Evolutionary conservation across 306 rosid genomes (phyloP), one percentile per base, ranked within the genome.

Genomic region (Erythrophleum fordii): DNA sequence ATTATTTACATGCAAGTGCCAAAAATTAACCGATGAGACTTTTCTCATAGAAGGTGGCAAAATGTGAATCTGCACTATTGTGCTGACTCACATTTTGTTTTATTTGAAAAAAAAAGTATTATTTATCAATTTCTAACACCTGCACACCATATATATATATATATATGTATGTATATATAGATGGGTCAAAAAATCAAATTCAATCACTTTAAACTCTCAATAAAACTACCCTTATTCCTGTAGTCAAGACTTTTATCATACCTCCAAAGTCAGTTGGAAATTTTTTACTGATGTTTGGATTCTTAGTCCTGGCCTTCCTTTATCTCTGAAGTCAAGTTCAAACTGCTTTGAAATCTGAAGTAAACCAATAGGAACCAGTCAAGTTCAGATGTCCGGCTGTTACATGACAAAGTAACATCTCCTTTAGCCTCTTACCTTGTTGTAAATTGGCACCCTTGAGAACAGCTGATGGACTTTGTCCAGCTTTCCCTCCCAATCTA

Each of bases 241-340:
- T 8, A 12, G 7, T 56, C 10, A 23, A 11, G 64, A 11, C 5
- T 56, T 23, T 14, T 23, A 23, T 11, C 9, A 49, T 58, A 58
- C 65, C 65, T 58, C 65, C 37, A 58, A 58, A 25, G 65, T 58
- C 35, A 58, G 65, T 35, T 58, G 65, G 65, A 58, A 58, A 58
- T 58, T 58, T 26, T 58, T 58, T 4, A 58, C 65, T 1, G 65
- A 58, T 11, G 18, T 12, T 25, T 58, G 65, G 65, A 58, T 58
- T 16, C 11, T 18, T 23, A 58, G 65, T 58, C 18, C 65, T 58
- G 65, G 12, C 23, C 65, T 58, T 23, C 65, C 65, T 22, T 58
- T 58, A 23, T 58, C 65, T 58, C 18, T 58, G 35, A 58, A 58
- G 65, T 58, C 65, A 11, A 58, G 65, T 58, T 58, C 65, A 58